A percentile compares a stretch with the other conserved stretches of the same genome.
Evolutionary conservation across 2,329 filamentous ascomycete genomes (phyloP).

Genomic region (Penicillium occitanis): DNA sequence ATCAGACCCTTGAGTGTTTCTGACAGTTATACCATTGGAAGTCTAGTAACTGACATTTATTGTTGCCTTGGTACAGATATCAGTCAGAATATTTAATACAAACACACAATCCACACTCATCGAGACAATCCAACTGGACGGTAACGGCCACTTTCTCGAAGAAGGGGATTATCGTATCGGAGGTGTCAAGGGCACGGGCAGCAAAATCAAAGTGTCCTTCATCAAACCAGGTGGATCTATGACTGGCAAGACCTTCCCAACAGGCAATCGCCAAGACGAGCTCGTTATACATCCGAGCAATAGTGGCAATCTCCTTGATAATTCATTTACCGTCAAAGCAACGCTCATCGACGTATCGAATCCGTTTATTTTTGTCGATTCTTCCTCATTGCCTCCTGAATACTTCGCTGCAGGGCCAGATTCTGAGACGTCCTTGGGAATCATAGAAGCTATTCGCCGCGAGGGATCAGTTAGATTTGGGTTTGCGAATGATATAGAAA

Average conservation of each 20-base stretch:
- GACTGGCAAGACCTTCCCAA: conserved; percentile 60
- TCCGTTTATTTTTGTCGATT: conserved; percentile 60
- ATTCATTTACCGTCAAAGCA: conserved; percentile 40
- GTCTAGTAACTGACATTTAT: background rate
- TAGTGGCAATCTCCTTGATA: conserved; percentile 31
- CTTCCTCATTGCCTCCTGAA: conserved; percentile 47
- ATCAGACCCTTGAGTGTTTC: background rate
- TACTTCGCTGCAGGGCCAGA: conserved; percentile 27
- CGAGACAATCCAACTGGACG: conserved; percentile 54
- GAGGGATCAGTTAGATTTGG: conserved; percentile 59
- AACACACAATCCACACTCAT: conserved; percentile 64
- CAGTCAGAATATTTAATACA: conserved; percentile 63
- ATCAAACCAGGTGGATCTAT: conserved; percentile 60
- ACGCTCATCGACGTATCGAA: conserved; percentile 63
- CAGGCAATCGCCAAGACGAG: conserved; percentile 44
- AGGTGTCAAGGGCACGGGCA: conserved; percentile 57
- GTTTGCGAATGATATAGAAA: conserved; percentile 41
- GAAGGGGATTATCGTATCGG: conserved; percentile 59
- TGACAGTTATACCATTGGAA: background rate
- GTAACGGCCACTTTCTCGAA: conserved; percentile 42
- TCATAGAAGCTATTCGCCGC: conserved; percentile 56
- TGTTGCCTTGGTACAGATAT: conserved; percentile 33
- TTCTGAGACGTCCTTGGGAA: conserved; percentile 29
- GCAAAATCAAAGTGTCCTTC: conserved; percentile 59
- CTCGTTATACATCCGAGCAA: conserved; percentile 38